A percentile compares a stretch with the other conserved stretches of the same genome.
Conservation (phyloP, 129 eudicot genomes). For the Silybum marianum region DNA sequence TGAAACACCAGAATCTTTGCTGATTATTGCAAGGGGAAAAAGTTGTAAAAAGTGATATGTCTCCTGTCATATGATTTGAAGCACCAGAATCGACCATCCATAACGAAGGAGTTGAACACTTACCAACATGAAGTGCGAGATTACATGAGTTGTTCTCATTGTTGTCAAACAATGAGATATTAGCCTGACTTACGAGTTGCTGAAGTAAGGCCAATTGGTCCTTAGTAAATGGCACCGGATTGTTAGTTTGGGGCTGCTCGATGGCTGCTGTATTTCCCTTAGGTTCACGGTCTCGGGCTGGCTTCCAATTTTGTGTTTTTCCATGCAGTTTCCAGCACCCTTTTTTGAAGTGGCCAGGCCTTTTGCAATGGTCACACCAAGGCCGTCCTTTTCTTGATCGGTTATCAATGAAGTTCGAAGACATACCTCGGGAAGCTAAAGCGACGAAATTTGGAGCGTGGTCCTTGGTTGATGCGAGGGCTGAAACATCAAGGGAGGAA, state of each 20-base stretch:
- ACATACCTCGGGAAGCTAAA: background rate
- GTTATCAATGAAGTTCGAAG: background rate
- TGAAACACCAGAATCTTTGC: background rate
- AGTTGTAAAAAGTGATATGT: background rate
- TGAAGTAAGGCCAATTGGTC: conserved; percentile 4
- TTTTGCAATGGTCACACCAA: conserved; percentile 15
- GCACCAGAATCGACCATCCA: background rate
- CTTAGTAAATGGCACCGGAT: background rate
- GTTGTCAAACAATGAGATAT: background rate
- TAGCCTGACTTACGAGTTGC: background rate
- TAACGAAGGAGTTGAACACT: background rate
- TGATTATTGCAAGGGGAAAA: background rate
- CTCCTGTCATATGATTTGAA: background rate
- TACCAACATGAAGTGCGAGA: background rate
- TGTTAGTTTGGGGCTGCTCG: background rate
- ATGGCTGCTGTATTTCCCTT: background rate
- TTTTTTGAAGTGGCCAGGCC: background rate
- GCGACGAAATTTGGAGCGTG: background rate
- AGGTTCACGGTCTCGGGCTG: background rate
- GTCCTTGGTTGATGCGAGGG: background rate
- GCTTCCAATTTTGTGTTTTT: background rate
- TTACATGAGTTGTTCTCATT: background rate
- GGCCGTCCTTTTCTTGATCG: background rate
- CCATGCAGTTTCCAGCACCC: conserved; percentile 8
- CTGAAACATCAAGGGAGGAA: background rate